Evolutionary conservation across 345 rosid species (phyloP).

Genomic region (Brassica juncea): DNA sequence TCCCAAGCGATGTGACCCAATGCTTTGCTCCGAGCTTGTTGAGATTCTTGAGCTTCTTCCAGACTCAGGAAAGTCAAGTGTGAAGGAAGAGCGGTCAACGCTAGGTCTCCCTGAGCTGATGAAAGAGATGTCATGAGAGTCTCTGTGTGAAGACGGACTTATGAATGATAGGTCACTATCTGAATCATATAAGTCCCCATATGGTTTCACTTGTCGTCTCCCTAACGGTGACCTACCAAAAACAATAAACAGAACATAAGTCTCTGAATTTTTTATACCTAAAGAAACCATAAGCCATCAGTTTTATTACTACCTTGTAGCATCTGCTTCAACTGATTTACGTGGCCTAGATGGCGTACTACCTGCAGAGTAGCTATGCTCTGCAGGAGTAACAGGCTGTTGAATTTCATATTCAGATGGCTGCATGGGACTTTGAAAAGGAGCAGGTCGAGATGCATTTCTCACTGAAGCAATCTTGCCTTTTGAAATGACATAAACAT

Average conservation of each 20-base stretch:
- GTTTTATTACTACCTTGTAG: slow-evolving; percentile 4
- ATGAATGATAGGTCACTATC: slow-evolving; percentile 75
- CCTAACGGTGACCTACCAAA: slow-evolving; percentile 53
- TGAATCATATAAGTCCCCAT: slow-evolving; percentile 52
- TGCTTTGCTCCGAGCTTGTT: slow-evolving; percentile 60
- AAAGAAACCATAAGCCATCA: background rate
- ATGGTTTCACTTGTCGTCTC: slow-evolving; percentile 42
- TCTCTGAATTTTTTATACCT: slow-evolving; percentile 1
- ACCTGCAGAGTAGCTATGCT: slow-evolving; percentile 43
- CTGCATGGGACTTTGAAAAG: slow-evolving; percentile 51
- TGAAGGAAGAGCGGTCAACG: slow-evolving; percentile 55
- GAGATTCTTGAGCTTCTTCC: slow-evolving; percentile 53
- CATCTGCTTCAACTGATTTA: slow-evolving; percentile 43
- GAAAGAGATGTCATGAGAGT: slow-evolving; percentile 66
- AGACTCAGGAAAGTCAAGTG: slow-evolving; percentile 56
- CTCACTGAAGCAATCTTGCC: slow-evolving; percentile 68
- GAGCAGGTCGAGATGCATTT: slow-evolving; percentile 68
- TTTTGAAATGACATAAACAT: slow-evolving; percentile 72
- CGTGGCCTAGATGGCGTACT: slow-evolving; percentile 49
- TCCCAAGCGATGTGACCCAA: slow-evolving; percentile 57
- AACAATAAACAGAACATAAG: background rate
- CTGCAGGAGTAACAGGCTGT: slow-evolving; percentile 31
- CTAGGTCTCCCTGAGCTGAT: slow-evolving; percentile 83
- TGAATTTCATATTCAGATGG: slow-evolving; percentile 44
- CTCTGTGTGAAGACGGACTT: slow-evolving; percentile 39